Base-by-base conservation (phyloP, 139 green algal genomes). In the Medakamo hakoo region DNA sequence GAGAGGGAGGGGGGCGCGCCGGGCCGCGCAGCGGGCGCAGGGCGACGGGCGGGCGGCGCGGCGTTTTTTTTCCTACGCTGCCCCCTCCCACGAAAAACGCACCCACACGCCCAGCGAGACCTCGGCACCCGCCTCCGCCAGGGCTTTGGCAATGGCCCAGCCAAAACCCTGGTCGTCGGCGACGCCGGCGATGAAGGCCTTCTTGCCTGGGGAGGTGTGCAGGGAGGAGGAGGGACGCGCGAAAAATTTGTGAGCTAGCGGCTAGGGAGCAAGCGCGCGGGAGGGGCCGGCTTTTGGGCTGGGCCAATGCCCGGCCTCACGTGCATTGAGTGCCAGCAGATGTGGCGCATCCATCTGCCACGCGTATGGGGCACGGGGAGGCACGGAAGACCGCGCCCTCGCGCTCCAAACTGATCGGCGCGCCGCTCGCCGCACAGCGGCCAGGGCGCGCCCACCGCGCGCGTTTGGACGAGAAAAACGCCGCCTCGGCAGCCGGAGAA, bases 81-180 rank as follows among this genome's bases (percentile, higher is more conserved):
- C n/a, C n/a, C n/a, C n/a, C n/a, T n/a, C n/a, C n/a, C 14, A 62
- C 5, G 58, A 52, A 25, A 2, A 0, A n/a, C 82, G 78, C 64
- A 97, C 93, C 93, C 93, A 99, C 4, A 96, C 95, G 55, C 93
- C 93, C 27, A 99, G 76, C 5, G 88, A 90, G 31, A 99, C 88
- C 59, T 96, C 86, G 29, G 83, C 83, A n/a, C 93, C 93, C 28
- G 93, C 93, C 72, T 97, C 86, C 28, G 83, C 82, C 56, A 99
- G 74, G 0, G 79, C 76, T 71, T 98, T 99, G 55, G 89, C 83
- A 66, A 99, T 99, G 49, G 86, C 88, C 88, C 88, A 96, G n/a
- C 84, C 89, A 59, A 95, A 96, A 62, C 88, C 88, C 80, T 97
- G 84, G 78, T 99, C 93, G 66, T 99, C 93, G 40, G 93, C 93